Percentiles rank a stretch among this genome's conserved stretches.
Conservation (phyloP, 106 monocot genomes). For the Apostasia ramifera region DNA sequence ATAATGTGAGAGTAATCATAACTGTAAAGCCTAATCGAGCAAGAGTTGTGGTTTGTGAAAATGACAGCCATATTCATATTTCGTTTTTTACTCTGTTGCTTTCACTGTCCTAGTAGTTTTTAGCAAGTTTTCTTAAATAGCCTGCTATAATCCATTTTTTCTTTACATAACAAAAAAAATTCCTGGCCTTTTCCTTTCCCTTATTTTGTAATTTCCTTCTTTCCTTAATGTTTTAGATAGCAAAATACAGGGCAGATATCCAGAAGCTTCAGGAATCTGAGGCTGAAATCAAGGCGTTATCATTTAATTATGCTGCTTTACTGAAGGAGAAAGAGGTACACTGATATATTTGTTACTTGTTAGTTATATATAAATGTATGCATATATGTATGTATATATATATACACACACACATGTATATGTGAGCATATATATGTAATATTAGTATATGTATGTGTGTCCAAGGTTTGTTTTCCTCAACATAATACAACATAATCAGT, state of each 20-base stretch:
- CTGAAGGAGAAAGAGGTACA: conserved; percentile 94
- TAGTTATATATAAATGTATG: no score
- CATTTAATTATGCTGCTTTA: conserved; percentile 78
- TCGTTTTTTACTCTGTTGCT: not conserved
- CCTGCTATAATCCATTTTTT: not conserved
- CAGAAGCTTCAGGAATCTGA: conserved; percentile 78
- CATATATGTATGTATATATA: no score
- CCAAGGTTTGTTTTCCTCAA: no score
- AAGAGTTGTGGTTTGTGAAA: not conserved
- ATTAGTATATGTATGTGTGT: no score
- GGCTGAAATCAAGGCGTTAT: conserved; percentile 81
- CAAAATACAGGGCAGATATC: conserved; percentile 65
- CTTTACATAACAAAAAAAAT: no score
- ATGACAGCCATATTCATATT: not conserved
- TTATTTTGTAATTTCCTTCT: not conserved
- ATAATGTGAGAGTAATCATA: no score
- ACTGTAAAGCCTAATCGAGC: no score
- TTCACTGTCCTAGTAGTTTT: not conserved
- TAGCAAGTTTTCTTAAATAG: not conserved
- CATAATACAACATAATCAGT: no score
- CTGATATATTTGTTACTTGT: not conserved
- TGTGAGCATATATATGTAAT: no score
- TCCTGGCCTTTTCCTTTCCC: no score
- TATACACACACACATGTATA: no score
- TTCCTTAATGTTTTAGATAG: conserved; percentile 26